Percentiles rank a stretch among this genome's conserved stretches.
Evolutionary conservation across 1,139 yeast genomes (phyloP).

Genomic region (Debaryomyces sp.): DNA sequence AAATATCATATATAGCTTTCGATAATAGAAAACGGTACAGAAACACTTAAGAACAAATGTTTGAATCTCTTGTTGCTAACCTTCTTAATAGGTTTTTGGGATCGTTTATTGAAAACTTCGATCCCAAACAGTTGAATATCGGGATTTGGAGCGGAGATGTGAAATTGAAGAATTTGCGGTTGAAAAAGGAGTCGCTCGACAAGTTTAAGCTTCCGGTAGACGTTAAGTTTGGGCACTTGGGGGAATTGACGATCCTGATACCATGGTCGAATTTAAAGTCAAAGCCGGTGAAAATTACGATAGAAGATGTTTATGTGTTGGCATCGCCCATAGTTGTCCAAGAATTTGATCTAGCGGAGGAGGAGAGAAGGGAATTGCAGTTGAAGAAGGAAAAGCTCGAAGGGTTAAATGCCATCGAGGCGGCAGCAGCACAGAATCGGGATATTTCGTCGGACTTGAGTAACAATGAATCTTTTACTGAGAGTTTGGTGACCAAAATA

Average conservation of each 20-base stretch:
- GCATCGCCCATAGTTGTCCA: slow-evolving; percentile 69
- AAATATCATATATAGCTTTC: not conserved
- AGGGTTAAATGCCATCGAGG: slow-evolving; percentile 62
- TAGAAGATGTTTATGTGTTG: slow-evolving; percentile 83
- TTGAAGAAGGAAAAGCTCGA: slow-evolving; percentile 70
- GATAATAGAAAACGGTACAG: not conserved
- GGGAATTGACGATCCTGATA: slow-evolving; percentile 84
- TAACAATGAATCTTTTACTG: slow-evolving; percentile 79
- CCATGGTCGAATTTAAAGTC: slow-evolving; percentile 97
- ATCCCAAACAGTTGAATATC: slow-evolving; percentile 89
- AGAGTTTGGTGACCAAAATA: slow-evolving; percentile 82
- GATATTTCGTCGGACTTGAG: slow-evolving; percentile 44
- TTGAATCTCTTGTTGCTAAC: slow-evolving; percentile 60
- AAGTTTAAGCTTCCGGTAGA: slow-evolving; percentile 82
- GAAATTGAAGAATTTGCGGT: slow-evolving; percentile 70
- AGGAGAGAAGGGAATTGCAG: slow-evolving; percentile 60
- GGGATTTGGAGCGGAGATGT: slow-evolving; percentile 99
- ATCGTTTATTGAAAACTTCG: slow-evolving; percentile 89
- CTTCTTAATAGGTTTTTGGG: slow-evolving; percentile 59
- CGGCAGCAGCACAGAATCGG: slow-evolving; percentile 46
- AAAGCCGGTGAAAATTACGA: slow-evolving; percentile 88
- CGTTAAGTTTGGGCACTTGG: slow-evolving; percentile 89
- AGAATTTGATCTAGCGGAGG: slow-evolving; percentile 66
- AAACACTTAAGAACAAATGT: slow-evolving; percentile 33
- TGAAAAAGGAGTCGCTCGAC: slow-evolving; percentile 85